phyloP scores from a whole-genome alignment of 2,329 filamentous ascomycete genomes.

The Trichophyton verrucosum region DNA sequence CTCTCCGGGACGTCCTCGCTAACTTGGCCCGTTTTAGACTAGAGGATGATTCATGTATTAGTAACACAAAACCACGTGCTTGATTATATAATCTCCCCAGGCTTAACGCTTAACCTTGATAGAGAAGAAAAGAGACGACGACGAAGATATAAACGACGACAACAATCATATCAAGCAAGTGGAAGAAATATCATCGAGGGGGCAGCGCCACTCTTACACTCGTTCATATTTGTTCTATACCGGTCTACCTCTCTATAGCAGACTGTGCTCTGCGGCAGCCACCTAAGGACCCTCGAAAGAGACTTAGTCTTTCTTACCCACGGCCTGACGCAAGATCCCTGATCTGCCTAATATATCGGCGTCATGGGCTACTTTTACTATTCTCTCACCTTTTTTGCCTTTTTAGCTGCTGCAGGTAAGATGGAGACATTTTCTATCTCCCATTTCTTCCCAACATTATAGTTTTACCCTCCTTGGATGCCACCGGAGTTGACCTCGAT shows the following conservation, averaged over 20 bases:
- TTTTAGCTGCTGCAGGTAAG: constrained; percentile 58
- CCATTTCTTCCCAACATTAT: not conserved
- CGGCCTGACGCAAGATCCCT: not conserved
- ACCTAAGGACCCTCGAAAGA: not conserved
- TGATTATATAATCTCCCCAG: not conserved
- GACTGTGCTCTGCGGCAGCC: not conserved
- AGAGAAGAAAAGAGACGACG: not conserved
- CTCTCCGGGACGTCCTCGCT: constrained; percentile 21
- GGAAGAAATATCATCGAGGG: not conserved
- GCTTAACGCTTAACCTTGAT: not conserved
- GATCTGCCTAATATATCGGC: constrained; percentile 10
- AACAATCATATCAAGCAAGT: too few relatives aligned
- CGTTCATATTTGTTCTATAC: not conserved
- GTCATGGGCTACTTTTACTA: constrained; percentile 73
- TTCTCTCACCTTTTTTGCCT: constrained; percentile 56
- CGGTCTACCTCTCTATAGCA: not conserved
- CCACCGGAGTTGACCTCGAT: not conserved
- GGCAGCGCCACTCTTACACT: not conserved
- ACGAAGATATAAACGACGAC: not conserved
- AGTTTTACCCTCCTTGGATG: constrained; percentile 1
- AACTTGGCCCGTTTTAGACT: constrained; percentile 28
- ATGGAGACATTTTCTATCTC: not conserved
- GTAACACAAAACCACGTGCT: not conserved
- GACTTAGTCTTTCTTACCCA: not conserved
- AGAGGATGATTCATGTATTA: constrained; percentile 1